Conservation (phyloP, 257 asterid genomes). For the Solanum pinnatisectum region DNA sequence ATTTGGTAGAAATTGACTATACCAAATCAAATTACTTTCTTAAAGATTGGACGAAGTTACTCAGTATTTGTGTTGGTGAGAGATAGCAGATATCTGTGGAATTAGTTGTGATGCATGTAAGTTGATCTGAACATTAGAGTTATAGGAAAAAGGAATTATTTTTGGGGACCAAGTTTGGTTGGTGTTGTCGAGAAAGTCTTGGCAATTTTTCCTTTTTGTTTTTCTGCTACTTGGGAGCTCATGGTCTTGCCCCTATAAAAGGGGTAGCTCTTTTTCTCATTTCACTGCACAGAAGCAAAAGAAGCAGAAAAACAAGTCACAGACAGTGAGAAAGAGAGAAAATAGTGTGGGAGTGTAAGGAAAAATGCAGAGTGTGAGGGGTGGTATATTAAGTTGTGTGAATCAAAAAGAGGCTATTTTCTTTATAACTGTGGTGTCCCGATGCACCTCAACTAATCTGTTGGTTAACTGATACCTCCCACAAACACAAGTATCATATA, state of each 20-base stretch:
- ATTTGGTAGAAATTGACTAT: background rate
- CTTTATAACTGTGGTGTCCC: background rate
- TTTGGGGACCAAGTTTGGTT: background rate
- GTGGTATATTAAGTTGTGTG: background rate
- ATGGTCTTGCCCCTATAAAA: background rate
- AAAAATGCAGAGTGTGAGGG: background rate
- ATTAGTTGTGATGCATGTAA: background rate
- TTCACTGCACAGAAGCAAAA: background rate
- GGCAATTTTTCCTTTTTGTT: background rate
- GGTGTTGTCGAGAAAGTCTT: background rate
- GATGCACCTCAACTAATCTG: background rate
- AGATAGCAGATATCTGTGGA: background rate
- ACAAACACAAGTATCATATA: background rate
- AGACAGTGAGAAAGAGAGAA: background rate
- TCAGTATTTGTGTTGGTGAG: background rate
- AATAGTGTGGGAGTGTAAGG: background rate
- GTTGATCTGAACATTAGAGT: background rate
- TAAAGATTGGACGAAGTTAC: background rate
- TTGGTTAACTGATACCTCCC: background rate
- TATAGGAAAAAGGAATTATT: background rate
- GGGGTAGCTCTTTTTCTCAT: background rate
- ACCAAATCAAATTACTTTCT: background rate
- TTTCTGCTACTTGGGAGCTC: background rate
- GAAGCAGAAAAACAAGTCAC: background rate
- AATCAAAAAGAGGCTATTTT: background rate